These are phyloP conservation scores for Sphaerostilbella broomeana DNA, from an alignment of 2,329 filamentous ascomycete genomes.

Conservation along the genomic window DNA sequence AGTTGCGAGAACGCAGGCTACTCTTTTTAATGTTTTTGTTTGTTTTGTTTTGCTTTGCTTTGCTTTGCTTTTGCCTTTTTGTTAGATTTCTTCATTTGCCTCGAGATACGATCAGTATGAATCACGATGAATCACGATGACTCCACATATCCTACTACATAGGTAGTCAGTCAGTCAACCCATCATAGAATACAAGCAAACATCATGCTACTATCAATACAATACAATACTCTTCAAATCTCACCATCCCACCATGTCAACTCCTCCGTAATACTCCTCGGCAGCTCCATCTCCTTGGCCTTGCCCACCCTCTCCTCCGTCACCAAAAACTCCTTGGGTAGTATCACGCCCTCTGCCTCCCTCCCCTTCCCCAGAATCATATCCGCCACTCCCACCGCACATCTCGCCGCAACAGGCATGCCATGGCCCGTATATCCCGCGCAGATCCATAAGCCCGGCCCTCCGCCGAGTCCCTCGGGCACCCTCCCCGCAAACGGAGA, in stretches of 20 bases:
- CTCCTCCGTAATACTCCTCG: constrained; percentile 9
- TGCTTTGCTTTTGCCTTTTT: too few relatives aligned
- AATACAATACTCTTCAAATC: too few relatives aligned
- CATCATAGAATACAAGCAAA: too few relatives aligned
- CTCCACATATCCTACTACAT: too few relatives aligned
- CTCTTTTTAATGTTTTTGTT: too few relatives aligned
- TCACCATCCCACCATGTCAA: constrained; percentile 1
- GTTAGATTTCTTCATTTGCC: too few relatives aligned
- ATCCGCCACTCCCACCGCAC: constrained; percentile 55
- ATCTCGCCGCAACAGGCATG: constrained; percentile 66
- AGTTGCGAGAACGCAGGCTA: too few relatives aligned
- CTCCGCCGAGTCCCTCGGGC: constrained; percentile 45
- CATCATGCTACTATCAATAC: too few relatives aligned
- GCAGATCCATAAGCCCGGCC: constrained; percentile 49
- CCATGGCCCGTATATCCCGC: constrained; percentile 69
- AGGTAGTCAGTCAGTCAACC: too few relatives aligned
- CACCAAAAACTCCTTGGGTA: constrained; percentile 38
- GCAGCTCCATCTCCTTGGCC: constrained; percentile 18
- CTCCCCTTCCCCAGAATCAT: constrained; percentile 45
- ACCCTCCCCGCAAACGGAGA: constrained; percentile 65
- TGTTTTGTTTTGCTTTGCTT: too few relatives aligned
- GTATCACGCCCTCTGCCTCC: constrained; percentile 29
- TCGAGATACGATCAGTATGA: too few relatives aligned
- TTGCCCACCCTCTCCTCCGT: constrained; percentile 27
- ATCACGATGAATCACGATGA: too few relatives aligned